A percentile compares a stretch with the other conserved stretches of the same genome.
Conservation (phyloP, 495 filamentous ascomycete genomes). For the Massariosphaeria phaeospora region DNA sequence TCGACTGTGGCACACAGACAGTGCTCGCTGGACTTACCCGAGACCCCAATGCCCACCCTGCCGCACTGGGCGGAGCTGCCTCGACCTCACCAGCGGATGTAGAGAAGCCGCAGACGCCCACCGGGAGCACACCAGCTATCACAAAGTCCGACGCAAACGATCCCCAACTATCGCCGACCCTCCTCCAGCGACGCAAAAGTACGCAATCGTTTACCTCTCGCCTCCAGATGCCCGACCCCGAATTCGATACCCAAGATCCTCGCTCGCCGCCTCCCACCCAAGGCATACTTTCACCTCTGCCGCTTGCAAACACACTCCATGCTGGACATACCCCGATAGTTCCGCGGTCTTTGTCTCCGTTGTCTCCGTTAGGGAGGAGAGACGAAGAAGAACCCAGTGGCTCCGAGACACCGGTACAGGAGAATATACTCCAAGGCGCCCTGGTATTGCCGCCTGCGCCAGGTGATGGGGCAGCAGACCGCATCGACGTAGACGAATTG, state of each 20-base stretch:
- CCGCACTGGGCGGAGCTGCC: too few relatives aligned
- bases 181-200: constrained; percentile 10
- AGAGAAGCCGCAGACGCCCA: constrained; percentile 3
- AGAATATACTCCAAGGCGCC: constrained; percentile 7
- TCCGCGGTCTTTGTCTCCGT: constrained; percentile 16
- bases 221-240: constrained; percentile 11
- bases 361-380: constrained; percentile 7
- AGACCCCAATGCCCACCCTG: constrained; percentile 8
- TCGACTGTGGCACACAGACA: constrained; percentile 16
- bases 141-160: neutral
- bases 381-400: neutral
- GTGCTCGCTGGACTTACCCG: constrained; percentile 12
- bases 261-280: constrained; percentile 7
- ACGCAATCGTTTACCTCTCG: constrained; percentile 8
- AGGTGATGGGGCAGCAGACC: constrained; percentile 19
- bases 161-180: neutral
- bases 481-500: constrained; percentile 17
- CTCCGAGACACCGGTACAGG: constrained; percentile 3
- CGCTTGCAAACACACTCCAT: constrained; percentile 20
- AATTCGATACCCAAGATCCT: constrained; percentile 6
- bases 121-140: neutral
- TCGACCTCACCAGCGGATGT: too few relatives aligned
- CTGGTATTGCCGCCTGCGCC: constrained; percentile 20
- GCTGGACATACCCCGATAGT: constrained; percentile 28
- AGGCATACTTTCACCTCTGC: constrained; percentile 18